phyloP scores from a whole-genome alignment of 345 rosid species.

The Anastatica hierochuntica region DNA sequence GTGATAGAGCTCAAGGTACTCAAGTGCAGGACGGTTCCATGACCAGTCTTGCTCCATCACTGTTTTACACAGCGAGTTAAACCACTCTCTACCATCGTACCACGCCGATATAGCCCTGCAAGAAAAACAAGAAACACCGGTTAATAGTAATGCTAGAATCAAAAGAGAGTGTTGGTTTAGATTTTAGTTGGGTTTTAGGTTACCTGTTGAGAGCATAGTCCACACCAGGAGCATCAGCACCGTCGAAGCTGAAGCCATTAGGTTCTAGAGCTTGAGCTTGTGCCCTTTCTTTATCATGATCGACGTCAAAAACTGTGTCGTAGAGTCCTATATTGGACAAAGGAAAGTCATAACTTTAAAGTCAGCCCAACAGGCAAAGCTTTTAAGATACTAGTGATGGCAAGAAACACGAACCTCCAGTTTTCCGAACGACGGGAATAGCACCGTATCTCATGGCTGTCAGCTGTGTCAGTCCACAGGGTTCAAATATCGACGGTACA shows the following conservation, averaged over 20 bases:
- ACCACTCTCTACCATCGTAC: conserved; percentile 72
- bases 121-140: neutral
- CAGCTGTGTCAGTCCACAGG: conserved; percentile 91
- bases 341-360: neutral
- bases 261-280: conserved; percentile 72
- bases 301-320: conserved; percentile 91
- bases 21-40: conserved; percentile 96
- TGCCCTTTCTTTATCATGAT: conserved; percentile 79
- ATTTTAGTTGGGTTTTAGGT: neutral
- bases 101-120: conserved; percentile 77
- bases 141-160: neutral
- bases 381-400: neutral
- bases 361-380: neutral
- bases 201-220: conserved; percentile 87
- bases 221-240: conserved; percentile 71
- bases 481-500: conserved; percentile 93
- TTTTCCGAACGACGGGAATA: conserved; percentile 79
- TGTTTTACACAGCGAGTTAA: conserved; percentile 52
- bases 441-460: conserved; percentile 94
- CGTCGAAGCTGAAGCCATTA: conserved; percentile 86
- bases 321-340: conserved; percentile 48
- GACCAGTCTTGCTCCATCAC: conserved; percentile 99
- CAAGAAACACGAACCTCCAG: conserved; percentile 48
- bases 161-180: neutral
- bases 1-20: conserved; percentile 90